phyloP scores from a whole-genome alignment of 257 asterid genomes.

The Nicotiana obtusifolia region DNA sequence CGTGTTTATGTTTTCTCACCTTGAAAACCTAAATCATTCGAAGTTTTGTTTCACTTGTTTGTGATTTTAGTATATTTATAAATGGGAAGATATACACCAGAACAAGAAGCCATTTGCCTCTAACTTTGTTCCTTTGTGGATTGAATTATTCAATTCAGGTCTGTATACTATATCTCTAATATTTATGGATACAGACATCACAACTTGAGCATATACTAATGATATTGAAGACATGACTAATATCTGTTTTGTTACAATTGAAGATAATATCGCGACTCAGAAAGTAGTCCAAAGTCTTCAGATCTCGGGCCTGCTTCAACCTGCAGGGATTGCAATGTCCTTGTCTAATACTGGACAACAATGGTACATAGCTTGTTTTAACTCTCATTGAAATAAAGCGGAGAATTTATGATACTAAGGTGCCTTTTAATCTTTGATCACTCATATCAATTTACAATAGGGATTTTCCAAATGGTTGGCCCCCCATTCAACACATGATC shows the following conservation, averaged over 20 bases:
- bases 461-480: conserved; percentile 99
- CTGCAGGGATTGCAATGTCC: conserved; percentile 78
- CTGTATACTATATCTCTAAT: not conserved
- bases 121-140: conserved; percentile 56
- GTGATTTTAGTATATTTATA: conserved; percentile 35
- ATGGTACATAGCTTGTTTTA: conserved; percentile 39
- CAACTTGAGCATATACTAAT: not conserved
- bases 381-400: not conserved
- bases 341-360: conserved; percentile 74
- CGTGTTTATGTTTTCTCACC: not conserved
- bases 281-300: conserved; percentile 49
- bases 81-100: conserved; percentile 49
- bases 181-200: not conserved
- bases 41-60: not conserved
- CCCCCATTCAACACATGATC: conserved; percentile 86
- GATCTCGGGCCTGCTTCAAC: conserved; percentile 49
- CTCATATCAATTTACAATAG: conserved; percentile 25
- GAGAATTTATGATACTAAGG: not conserved
- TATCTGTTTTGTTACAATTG: not conserved
- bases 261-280: conserved; percentile 48
- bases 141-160: conserved; percentile 61
- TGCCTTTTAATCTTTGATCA: not conserved
- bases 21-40: not conserved
- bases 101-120: conserved; percentile 11
- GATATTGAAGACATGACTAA: too few relatives aligned